Evolutionary conservation across 371 early-diverging fungal genomes (phyloP), one percentile per base, ranked within the genome.

Genomic region (Sporodiniella umbellata): DNA sequence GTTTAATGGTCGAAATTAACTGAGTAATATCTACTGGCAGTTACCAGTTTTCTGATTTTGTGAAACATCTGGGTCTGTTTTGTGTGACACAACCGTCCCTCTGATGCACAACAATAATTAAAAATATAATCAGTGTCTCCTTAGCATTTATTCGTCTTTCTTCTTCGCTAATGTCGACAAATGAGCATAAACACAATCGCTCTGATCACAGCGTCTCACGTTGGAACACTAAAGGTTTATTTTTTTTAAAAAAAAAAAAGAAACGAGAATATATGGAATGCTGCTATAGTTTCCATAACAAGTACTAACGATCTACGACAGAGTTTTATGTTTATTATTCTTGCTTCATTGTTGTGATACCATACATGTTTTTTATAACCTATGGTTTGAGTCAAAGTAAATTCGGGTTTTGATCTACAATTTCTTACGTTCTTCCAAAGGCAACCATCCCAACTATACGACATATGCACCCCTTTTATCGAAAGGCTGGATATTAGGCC

Each of bases 261-360:
- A n/a, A n/a, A n/a, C n/a, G n/a, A n/a, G n/a, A n/a, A n/a, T n/a
- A n/a, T n/a, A n/a, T n/a, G n/a, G n/a, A n/a, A n/a, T n/a, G n/a
- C n/a, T n/a, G 7, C 8, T 25, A 46, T 26, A 26, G 17, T 7
- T 18, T 28, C 8, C 7, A 31, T 35, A 14, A 3, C n/a, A n/a
- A n/a, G n/a, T 12, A 30, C 11, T 26, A 14, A 15, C 3, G 14
- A 4, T 37, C 33, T 22, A n/a, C 14, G 1, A 23, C 37, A 75
- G 90, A 90, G 58, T 91, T 89, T 68, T 87, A 85, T 57, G 51
- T 84, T 33, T 89, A 91, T 53, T 88, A 88, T 57, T 31, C 80
- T 14, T 44, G 78, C n/a, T 84, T 86, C 44, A 26, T 66, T 15
- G 56, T 75, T 11, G 68, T 69, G 1, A 66, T 88, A 4, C 77